Conservation (phyloP, 1,284 basidiomycete genomes). For the Leccinum subatratum region DNA sequence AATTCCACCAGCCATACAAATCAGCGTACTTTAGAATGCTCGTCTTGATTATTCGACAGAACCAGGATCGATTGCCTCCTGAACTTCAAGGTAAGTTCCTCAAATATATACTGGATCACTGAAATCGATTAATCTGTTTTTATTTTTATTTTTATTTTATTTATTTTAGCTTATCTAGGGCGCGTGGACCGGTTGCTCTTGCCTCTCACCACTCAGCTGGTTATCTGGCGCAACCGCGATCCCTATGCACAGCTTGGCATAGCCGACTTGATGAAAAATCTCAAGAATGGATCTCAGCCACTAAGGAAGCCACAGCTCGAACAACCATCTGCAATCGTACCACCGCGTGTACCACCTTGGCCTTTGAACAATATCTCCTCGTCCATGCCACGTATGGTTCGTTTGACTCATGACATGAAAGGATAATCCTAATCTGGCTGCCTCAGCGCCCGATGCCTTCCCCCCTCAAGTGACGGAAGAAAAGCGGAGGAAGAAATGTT, state of each 20-base stretch:
- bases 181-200: slow-evolving; percentile 30
- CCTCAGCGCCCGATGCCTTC: slow-evolving; percentile 31
- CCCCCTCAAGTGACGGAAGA: slow-evolving; percentile 22
- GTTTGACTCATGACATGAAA: slow-evolving; percentile 1
- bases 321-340: slow-evolving; percentile 10
- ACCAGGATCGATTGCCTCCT: slow-evolving; percentile 19
- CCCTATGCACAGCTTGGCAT: slow-evolving; percentile 36
- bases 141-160: background rate
- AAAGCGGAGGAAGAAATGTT: slow-evolving; percentile 17
- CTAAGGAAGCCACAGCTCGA: slow-evolving; percentile 23
- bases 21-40: slow-evolving; percentile 36
- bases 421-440: slow-evolving; percentile 8
- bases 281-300: slow-evolving; percentile 18
- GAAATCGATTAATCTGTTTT: background rate
- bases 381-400: slow-evolving; percentile 32
- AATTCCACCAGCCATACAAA: slow-evolving; percentile 31
- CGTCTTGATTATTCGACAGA: slow-evolving; percentile 30
- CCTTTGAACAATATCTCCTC: slow-evolving; percentile 28
- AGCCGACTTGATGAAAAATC: slow-evolving; percentile 32
- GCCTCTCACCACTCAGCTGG: slow-evolving; percentile 27
- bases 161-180: slow-evolving; percentile 16
- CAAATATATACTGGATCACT: background rate
- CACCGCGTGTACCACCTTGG: slow-evolving; percentile 25
- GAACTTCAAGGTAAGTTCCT: slow-evolving; percentile 26
- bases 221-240: slow-evolving; percentile 28